phyloP scores from a whole-genome alignment of 225 moss, liverwort and hornwort genomes.

The Marchantia paleacea region DNA sequence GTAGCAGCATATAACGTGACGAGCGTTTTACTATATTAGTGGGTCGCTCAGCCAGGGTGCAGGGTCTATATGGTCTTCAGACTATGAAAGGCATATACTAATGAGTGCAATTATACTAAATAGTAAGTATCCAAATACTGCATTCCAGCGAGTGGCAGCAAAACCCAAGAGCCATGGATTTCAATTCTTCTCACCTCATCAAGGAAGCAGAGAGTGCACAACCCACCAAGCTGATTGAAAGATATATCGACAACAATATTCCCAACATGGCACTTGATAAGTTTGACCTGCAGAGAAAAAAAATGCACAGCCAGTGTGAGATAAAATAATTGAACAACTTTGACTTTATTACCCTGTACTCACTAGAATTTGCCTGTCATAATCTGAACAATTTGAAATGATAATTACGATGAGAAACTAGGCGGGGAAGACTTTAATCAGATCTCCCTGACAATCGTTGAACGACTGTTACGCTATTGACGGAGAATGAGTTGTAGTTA shows the following conservation, averaged over 20 bases:
- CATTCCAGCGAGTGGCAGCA: neutral
- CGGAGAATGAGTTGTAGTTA: neutral
- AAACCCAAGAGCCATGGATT: neutral
- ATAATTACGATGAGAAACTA: neutral
- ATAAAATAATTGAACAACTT: neutral
- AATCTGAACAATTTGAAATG: neutral
- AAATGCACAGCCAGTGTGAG: neutral
- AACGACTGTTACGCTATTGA: conserved; percentile 28
- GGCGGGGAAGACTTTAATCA: too few relatives aligned
- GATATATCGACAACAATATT: conserved; percentile 83
- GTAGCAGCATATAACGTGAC: neutral
- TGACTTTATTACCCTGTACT: too few relatives aligned
- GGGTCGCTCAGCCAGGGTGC: neutral
- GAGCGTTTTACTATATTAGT: too few relatives aligned
- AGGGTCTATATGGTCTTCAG: neutral
- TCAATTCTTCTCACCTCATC: conserved; percentile 55
- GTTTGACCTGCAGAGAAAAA: conserved; percentile 52
- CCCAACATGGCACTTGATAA: conserved; percentile 73
- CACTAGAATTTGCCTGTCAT: too few relatives aligned
- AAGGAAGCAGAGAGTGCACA: conserved; percentile 83
- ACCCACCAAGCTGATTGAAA: conserved; percentile 72
- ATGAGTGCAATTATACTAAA: too few relatives aligned
- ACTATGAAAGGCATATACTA: too few relatives aligned
- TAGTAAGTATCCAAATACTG: neutral
- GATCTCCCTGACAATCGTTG: too few relatives aligned